Evolutionary conservation across 768 basidiomycete genomes (phyloP).

Genomic region (Tylopilus sp.): DNA sequence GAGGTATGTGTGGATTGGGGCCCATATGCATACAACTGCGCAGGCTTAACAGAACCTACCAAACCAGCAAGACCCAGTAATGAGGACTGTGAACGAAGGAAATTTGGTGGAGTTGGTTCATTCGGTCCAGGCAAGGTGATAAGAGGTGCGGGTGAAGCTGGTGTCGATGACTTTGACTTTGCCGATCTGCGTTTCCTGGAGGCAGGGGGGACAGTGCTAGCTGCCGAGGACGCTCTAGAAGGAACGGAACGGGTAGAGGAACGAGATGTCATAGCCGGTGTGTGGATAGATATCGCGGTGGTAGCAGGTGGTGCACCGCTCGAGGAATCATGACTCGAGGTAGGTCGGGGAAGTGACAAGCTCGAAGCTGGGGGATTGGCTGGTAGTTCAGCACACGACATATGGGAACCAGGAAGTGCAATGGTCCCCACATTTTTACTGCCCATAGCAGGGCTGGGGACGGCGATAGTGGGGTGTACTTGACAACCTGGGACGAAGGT

Average conservation of each 20-base stretch:
- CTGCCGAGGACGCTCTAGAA: constrained; percentile 11
- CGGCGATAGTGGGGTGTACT: constrained; percentile 14
- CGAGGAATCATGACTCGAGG: constrained; percentile 28
- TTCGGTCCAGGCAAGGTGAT: constrained; percentile 63
- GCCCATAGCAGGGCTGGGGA: constrained; percentile 23
- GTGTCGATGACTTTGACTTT: constrained; percentile 39
- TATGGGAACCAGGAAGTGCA: constrained; percentile 96
- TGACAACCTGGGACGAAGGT: constrained; percentile 19
- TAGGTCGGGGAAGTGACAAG: constrained; percentile 26
- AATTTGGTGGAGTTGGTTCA: constrained; percentile 60
- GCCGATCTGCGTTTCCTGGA: constrained; percentile 33
- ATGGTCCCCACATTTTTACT: constrained; percentile 85
- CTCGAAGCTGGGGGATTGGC: constrained; percentile 74
- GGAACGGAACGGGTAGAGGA: constrained; percentile 11
- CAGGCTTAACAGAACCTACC: constrained; percentile 62
- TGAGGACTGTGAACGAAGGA: constrained; percentile 69
- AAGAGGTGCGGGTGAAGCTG: constrained; percentile 48
- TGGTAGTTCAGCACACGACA: constrained; percentile 77
- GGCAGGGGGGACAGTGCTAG: not conserved
- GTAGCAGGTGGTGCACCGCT: constrained; percentile 35
- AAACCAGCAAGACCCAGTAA: constrained; percentile 71
- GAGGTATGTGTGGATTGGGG: constrained; percentile 16
- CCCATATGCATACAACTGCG: constrained; percentile 22
- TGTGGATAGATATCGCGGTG: not conserved
- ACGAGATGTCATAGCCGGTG: constrained; percentile 6